Percentiles rank a stretch among this genome's conserved stretches.
Evolutionary conservation across 352 stramenopile species (phyloP).

Genomic region (Phytophthora syringae): DNA sequence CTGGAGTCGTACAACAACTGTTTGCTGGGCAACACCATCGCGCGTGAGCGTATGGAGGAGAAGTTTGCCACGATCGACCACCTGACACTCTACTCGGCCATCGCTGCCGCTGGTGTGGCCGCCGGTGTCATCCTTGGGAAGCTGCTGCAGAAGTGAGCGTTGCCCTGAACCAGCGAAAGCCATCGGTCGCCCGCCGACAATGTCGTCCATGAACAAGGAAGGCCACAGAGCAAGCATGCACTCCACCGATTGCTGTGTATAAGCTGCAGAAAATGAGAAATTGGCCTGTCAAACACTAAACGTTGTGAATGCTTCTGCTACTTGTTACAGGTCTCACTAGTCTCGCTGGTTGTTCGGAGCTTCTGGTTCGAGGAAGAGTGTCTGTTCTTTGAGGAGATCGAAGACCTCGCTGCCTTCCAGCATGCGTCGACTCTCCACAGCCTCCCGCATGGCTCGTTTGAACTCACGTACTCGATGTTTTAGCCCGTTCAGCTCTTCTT

Average conservation of each 20-base stretch:
- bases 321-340: slow-evolving; percentile 1
- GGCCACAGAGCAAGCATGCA: neutral
- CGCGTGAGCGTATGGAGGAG: slow-evolving; percentile 30
- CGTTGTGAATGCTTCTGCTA: neutral
- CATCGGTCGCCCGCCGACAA: too few relatives aligned
- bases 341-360: slow-evolving; percentile 42
- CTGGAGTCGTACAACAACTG: slow-evolving; percentile 65
- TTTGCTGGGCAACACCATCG: slow-evolving; percentile 42
- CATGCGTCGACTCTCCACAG: slow-evolving; percentile 48
- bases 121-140: slow-evolving; percentile 37
- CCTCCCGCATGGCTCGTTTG: slow-evolving; percentile 49
- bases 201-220: too few relatives aligned
- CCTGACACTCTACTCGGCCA: slow-evolving; percentile 51
- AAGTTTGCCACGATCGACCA: slow-evolving; percentile 51
- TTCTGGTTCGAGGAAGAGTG: slow-evolving; percentile 36
- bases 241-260: slow-evolving; percentile 7
- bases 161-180: neutral
- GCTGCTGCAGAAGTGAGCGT: slow-evolving; percentile 27
- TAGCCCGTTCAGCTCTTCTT: slow-evolving; percentile 41
- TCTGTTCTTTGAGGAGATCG: slow-evolving; percentile 51
- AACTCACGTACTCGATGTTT: slow-evolving; percentile 44
- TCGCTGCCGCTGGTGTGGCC: slow-evolving; percentile 45
- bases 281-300: neutral
- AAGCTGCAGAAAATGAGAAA: slow-evolving; percentile 16
- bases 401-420: slow-evolving; percentile 62